Evolutionary conservation across 1,284 basidiomycete species (phyloP), one percentile per base, ranked within the genome.

Genomic region (Ceratorhiza oryzae-sativae): DNA sequence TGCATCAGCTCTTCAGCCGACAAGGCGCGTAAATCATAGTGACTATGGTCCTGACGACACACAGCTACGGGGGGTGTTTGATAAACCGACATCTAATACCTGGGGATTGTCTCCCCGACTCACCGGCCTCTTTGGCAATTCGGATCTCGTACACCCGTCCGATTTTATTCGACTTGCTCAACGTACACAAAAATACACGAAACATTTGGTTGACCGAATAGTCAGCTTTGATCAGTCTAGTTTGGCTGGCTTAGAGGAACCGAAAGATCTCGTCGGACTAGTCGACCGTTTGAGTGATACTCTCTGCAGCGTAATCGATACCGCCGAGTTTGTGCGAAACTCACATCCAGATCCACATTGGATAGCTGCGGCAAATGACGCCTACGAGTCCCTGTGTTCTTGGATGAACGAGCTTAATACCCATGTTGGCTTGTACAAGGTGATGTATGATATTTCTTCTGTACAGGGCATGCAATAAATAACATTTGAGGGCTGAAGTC

Each of bases 341-440:
- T 91, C 94, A 0, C 95, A 98, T 83, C 96, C 97, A 0, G 93
- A 97, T 77, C 82, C 83, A 20, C 78, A 82, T 59, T 98, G 97
- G 96, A 86, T 93, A 10, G 85, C 87, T 27, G 90, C 90, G 68
- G 93, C 94, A 39, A 94, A 98, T 78, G 84, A 86, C 72, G 92
- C 93, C 49, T 98, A 98, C 80, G 95, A 96, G 81, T 88, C 88
- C 73, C 84, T 98, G 72, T 98, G 95, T 83, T 92, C 95, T 80
- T 97, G 93, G 81, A 98, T 99, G 96, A 98, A 98, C 82, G 90
- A 93, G 46, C 85, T 99, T 73, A 99, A 99, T 81, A 98, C 96
- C 18, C 87, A 98, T 83, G 90, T 91, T n/a, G 94, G 91, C 20
- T 83, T 99, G 49, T 98, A 97, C 78, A 86, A 94, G 83, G 95